Evolutionary conservation across 2,329 filamentous ascomycete genomes (phyloP).

Genomic region (Geoglossum cookeanum): DNA sequence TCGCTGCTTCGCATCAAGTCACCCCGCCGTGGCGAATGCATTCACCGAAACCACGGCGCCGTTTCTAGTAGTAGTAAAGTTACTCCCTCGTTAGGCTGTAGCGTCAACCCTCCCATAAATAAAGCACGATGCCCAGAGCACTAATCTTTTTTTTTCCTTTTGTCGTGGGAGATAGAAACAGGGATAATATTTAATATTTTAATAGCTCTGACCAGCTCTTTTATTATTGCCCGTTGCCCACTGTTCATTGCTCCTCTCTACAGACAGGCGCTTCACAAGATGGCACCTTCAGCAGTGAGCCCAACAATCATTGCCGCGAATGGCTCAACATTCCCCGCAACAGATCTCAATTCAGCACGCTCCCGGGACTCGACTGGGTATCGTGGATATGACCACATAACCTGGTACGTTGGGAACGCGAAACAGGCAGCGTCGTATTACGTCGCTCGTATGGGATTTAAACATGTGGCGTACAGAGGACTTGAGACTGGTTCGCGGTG

Average conservation of each 20-base stretch:
- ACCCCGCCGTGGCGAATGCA: background rate
- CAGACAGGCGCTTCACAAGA: constrained; percentile 12
- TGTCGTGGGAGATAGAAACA: too few relatives aligned
- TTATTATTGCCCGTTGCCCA: too few relatives aligned
- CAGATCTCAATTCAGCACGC: constrained; percentile 12
- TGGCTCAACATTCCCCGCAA: constrained; percentile 11
- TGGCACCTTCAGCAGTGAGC: constrained; percentile 40
- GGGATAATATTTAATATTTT: too few relatives aligned
- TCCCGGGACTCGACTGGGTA: constrained; percentile 29
- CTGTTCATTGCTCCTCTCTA: too few relatives aligned
- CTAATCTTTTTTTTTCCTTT: too few relatives aligned
- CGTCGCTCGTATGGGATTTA: constrained; percentile 71
- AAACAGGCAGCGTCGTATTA: constrained; percentile 90
- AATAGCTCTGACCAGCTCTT: too few relatives aligned
- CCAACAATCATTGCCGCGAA: constrained; percentile 20
- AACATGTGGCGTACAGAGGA: constrained; percentile 62
- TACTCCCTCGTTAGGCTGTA: too few relatives aligned
- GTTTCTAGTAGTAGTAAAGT: background rate
- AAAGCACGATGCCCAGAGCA: too few relatives aligned
- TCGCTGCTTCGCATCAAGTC: background rate
- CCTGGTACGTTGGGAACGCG: constrained; percentile 93
- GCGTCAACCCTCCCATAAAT: too few relatives aligned
- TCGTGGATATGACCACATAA: constrained; percentile 77
- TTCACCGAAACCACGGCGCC: background rate
- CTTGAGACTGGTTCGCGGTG: constrained; percentile 73